A percentile compares a stretch with the other conserved stretches of the same genome.
Conservation (phyloP, 164 flowering plant species). For the Vitis cinerea region DNA sequence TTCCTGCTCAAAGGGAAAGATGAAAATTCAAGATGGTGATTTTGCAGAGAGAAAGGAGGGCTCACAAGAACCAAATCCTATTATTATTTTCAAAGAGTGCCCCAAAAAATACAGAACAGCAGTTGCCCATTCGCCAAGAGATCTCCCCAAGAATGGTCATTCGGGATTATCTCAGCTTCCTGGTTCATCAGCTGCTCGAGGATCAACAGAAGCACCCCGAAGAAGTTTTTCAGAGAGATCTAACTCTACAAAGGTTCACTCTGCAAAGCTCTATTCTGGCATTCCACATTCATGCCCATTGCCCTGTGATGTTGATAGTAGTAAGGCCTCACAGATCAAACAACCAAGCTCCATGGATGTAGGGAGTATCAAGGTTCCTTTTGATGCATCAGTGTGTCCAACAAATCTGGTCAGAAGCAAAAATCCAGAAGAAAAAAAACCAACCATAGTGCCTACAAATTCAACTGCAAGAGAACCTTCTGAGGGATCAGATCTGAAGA, state of each 20-base stretch:
- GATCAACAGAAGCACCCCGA: conserved; percentile 11
- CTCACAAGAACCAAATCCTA: conserved; percentile 1
- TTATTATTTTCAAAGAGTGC: conserved; percentile 2
- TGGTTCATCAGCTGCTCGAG: conserved; percentile 8
- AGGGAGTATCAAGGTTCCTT: conserved; percentile 7
- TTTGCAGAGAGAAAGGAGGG: conserved; percentile 7
- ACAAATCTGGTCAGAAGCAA: conserved; percentile 8
- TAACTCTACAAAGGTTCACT: neutral
- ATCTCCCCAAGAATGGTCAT: conserved; percentile 3
- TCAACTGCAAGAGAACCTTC: conserved; percentile 9
- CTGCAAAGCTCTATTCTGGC: conserved; percentile 8
- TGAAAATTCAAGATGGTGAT: conserved; percentile 14
- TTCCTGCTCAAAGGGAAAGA: conserved; percentile 7
- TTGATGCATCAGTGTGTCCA: conserved; percentile 20
- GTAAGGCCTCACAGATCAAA: neutral
- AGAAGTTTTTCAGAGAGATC: conserved; percentile 6
- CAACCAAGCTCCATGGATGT: conserved; percentile 7
- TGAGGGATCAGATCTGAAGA: conserved; percentile 15
- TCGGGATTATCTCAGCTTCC: conserved; percentile 9
- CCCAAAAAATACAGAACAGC: conserved; percentile 8
- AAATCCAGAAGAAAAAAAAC: conserved; percentile 13
- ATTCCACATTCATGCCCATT: conserved; percentile 22
- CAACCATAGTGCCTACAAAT: neutral
- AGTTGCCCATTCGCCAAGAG: conserved; percentile 22
- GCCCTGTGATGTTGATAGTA: conserved; percentile 14